These are phyloP conservation scores for Camellia oleifera DNA, from an alignment of 179 eudicot species.

Conservation along the genomic window DNA sequence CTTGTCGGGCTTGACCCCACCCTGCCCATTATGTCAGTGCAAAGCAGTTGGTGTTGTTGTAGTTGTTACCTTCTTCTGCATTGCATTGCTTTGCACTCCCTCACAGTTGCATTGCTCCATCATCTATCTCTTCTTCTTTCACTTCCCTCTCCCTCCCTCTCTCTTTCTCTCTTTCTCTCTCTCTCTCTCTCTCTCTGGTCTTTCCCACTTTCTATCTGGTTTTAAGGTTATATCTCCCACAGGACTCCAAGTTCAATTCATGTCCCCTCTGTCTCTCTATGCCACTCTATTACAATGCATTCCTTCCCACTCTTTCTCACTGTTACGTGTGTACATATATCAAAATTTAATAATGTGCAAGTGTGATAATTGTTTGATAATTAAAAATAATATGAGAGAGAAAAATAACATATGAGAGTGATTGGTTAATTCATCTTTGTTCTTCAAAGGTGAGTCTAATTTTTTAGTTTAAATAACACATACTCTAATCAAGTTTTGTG, in stretches of 20 bases:
- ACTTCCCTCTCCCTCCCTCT: background rate
- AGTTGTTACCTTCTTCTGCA: background rate
- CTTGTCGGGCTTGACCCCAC: conserved; percentile 31
- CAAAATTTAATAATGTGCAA: too few relatives aligned
- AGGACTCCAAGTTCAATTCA: too few relatives aligned
- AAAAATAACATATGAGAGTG: too few relatives aligned
- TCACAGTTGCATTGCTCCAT: too few relatives aligned
- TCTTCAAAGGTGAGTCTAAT: too few relatives aligned
- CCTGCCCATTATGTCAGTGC: background rate
- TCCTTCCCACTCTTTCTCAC: background rate
- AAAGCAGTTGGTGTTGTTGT: background rate
- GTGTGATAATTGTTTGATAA: too few relatives aligned
- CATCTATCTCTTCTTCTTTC: background rate
- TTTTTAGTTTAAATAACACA: too few relatives aligned
- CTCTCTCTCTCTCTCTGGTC: background rate
- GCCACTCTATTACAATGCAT: background rate
- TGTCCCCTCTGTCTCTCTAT: background rate
- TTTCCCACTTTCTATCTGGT: background rate
- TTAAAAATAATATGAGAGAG: too few relatives aligned
- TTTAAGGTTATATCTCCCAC: too few relatives aligned
- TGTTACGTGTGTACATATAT: background rate
- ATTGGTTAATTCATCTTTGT: too few relatives aligned
- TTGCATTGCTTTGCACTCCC: too few relatives aligned
- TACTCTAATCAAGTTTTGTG: too few relatives aligned
- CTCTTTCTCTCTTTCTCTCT: background rate